Conservation (phyloP, 306 rosid genomes). For the Pyrus communis region DNA sequence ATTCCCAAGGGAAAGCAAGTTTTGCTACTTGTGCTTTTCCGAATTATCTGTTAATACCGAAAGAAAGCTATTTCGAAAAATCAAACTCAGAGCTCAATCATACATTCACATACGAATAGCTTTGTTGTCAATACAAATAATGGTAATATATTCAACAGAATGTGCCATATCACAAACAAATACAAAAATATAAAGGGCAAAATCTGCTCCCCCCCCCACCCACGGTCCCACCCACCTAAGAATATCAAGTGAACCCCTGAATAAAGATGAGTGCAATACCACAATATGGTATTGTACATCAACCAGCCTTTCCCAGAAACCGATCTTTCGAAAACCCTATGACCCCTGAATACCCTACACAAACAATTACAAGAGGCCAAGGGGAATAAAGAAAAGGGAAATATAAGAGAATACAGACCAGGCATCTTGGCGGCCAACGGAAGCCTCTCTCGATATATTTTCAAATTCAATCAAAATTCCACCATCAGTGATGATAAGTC, state of each 20-base stretch:
- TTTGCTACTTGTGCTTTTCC: not conserved
- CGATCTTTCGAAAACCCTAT: not conserved
- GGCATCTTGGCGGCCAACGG: slow-evolving; percentile 6
- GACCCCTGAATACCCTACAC: slow-evolving; percentile 1
- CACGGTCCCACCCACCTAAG: not conserved
- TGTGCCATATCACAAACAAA: slow-evolving; percentile 23
- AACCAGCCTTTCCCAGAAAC: slow-evolving; percentile 4
- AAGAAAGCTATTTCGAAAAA: not conserved
- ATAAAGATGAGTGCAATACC: slow-evolving; percentile 6
- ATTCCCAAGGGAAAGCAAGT: not conserved
- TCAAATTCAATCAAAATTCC: not conserved
- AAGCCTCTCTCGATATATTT: not conserved
- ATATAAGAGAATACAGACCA: not conserved
- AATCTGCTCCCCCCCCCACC: not conserved
- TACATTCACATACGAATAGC: slow-evolving; percentile 9
- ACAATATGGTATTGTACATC: slow-evolving; percentile 11
- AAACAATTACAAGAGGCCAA: slow-evolving; percentile 15
- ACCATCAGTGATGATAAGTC: not conserved
- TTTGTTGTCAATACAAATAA: slow-evolving; percentile 9
- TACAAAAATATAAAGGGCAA: slow-evolving; percentile 1
- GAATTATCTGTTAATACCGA: not conserved
- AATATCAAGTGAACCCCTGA: slow-evolving; percentile 7
- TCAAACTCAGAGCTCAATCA: slow-evolving; percentile 17
- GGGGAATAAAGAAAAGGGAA: not conserved
- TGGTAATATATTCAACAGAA: slow-evolving; percentile 5